phyloP scores from a whole-genome alignment of 768 basidiomycete species.

The Dioszegia aurantiaca region DNA sequence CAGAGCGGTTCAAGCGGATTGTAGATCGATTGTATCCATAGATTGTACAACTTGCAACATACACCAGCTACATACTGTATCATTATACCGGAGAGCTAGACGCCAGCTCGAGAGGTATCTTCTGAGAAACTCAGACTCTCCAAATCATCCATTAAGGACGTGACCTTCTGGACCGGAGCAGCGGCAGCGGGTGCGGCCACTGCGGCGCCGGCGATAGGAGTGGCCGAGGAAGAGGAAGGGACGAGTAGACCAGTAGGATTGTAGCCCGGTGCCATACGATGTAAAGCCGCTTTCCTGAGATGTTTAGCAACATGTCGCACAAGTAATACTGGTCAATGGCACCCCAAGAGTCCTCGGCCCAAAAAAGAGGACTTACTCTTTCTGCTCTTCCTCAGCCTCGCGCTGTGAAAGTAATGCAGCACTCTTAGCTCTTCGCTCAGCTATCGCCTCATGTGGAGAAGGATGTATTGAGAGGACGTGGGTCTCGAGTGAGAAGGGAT shows the following conservation, averaged over 20 bases:
- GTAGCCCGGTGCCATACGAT: slow-evolving; percentile 45
- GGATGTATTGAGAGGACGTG: slow-evolving; percentile 76
- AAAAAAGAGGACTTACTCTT: slow-evolving; percentile 56
- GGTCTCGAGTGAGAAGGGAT: slow-evolving; percentile 88
- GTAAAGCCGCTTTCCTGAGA: slow-evolving; percentile 39
- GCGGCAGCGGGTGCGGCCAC: not conserved
- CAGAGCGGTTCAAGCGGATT: no score
- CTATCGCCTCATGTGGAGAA: slow-evolving; percentile 65
- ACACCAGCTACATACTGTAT: no score
- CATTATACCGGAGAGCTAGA: no score
- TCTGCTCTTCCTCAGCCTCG: slow-evolving; percentile 71
- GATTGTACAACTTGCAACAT: no score
- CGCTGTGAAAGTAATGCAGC: slow-evolving; percentile 69
- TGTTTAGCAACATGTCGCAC: slow-evolving; percentile 5
- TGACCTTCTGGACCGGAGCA: not conserved
- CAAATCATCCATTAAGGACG: slow-evolving; percentile 64
- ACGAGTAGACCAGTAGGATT: slow-evolving; percentile 42
- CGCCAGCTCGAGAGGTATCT: not conserved
- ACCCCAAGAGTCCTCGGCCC: no score
- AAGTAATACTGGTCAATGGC: no score
- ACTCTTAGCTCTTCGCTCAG: slow-evolving; percentile 65
- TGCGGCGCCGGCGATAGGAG: slow-evolving; percentile 8
- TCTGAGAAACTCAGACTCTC: slow-evolving; percentile 49
- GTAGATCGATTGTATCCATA: no score
- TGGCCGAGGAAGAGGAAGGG: slow-evolving; percentile 20